Base-by-base conservation (phyloP, 1,284 basidiomycete genomes). In the Vanrija sp. region DNA sequence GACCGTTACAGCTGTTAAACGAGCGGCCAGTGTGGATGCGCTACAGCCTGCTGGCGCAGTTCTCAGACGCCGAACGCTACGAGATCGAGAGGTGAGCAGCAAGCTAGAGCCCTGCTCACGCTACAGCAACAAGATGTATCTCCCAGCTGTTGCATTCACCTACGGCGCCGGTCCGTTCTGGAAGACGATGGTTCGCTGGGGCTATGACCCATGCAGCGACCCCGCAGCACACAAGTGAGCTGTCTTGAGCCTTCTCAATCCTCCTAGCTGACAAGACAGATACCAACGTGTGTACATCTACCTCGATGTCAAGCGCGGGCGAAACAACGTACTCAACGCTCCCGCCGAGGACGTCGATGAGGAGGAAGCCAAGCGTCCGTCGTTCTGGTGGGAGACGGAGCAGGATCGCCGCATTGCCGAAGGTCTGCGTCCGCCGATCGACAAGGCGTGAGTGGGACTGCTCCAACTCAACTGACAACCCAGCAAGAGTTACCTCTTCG, bases 121-220 rank as follows among this genome's bases (percentile, higher is more conserved):
- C 34, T 5, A 5, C 49, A 80, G 80, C 44, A 65, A 76, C 53
- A 82, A 81, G 61, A 64, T 74, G 2, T 78, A 79, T 51, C 68
- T 81, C 46, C 75, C 81, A 0, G 64, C 76, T 9, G 65, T 76
- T 5, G 71, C 86, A 46, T 98, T 94, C 71, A 86, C 89, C 3
- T 95, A 98, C 70, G 84, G 86, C 58, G 94, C 97, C 61, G 95
- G 95, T 0, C 91, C 93, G 2, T 98, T 89, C 87, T 82, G 91
- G 50, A 94, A 98, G 69, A 88, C 88, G 8, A 81, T 95, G 46
- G 83, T 98, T 25, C 83, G 85, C 43, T 88, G 92, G 56, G 86
- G 87, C 3, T 98, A 95, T 70, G 95, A 99, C 70, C 93, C 94
- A 12, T 80, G 93, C 47, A 80, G 80, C 60, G 82, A 89, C 60